Base-by-base conservation (phyloP, 495 filamentous ascomycete species). In the Astrothelium macrocarpum region DNA sequence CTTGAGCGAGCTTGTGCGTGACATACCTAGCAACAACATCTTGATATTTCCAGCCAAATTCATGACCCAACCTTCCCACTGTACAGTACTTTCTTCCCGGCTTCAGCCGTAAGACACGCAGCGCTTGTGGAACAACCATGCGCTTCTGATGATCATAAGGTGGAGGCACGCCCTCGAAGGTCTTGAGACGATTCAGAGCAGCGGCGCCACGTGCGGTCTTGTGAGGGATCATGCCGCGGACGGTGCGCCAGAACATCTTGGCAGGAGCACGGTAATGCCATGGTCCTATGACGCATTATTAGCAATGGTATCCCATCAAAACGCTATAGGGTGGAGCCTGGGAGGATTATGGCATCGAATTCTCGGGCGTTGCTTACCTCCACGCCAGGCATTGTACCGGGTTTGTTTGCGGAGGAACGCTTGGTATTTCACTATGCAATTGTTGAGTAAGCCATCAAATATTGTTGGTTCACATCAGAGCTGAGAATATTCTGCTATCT, bases 121-220 rank as follows among this genome's bases (percentile, higher is more conserved):
- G 85, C 70, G 94, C 94, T 86, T 97, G 94, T 74, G 94, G 94
- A 74, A 98, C 94, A 67, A 98, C 94, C 78, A 97, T 87, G 77
- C 95, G 87, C 90, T 98, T 97, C 87, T 95, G 92, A 82, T 94
- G 94, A 84, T 98, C 94, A 75, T 98, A 98, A 71, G 94, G 93
- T 77, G 94, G 91, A 72, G 94, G 94, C 71, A 97, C 85, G 84
- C 94, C 94, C 90, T 98, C 94, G 81, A 97, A 98, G 76, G 95
- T 90, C 90, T 97, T 97, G 64, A 98, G 89, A 78, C 94, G 87
- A 84, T 97, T 91, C 78, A 98, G 78, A 67, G 94, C 94, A 68
- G 92, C 91, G 74, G 93, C 88, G 77, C 94, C 94, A 76, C 94
- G 94, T 76, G 93, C 82, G 70, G 94, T 97, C 86, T 98, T 98